phyloP scores from a whole-genome alignment of 139 green algal genomes.

The Chlorella sp. region DNA sequence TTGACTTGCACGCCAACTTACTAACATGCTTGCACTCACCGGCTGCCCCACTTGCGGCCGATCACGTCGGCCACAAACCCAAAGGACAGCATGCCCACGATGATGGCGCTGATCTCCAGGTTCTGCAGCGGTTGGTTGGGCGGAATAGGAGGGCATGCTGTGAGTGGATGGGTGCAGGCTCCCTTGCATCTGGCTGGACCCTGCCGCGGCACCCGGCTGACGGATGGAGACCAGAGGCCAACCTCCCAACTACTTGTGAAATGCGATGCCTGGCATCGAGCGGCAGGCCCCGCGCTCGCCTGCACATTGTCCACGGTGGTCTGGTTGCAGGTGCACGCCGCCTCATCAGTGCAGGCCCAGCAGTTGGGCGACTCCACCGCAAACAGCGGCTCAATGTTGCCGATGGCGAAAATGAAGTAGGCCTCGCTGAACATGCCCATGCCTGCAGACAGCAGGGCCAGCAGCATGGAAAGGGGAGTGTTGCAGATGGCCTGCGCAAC shows the following conservation, averaged over 20 bases:
- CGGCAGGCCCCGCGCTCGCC: no score
- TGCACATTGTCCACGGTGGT: background rate
- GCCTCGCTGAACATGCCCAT: constrained; percentile 28
- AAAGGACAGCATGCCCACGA: constrained; percentile 57
- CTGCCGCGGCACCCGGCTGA: no score
- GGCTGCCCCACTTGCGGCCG: constrained; percentile 69
- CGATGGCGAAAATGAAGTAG: constrained; percentile 2
- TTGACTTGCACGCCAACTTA: no score
- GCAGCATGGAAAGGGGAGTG: no score
- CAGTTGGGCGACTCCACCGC: constrained; percentile 16
- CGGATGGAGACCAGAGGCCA: no score
- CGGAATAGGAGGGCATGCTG: no score
- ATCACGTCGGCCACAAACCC: constrained; percentile 65
- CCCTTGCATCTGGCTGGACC: no score
- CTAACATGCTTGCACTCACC: background rate
- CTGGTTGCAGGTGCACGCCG: background rate
- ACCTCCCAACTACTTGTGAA: no score
- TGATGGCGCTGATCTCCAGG: constrained; percentile 47
- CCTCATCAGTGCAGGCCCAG: background rate
- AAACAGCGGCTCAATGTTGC: constrained; percentile 29
- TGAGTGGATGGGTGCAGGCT: no score
- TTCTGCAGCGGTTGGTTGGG: background rate
- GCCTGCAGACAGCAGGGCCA: background rate
- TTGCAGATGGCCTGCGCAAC: no score
- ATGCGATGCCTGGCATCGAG: no score